Evolutionary conservation across 495 filamentous ascomycete genomes (phyloP), one percentile per base, ranked within the genome.

Genomic region (Wilcoxina mikolae): DNA sequence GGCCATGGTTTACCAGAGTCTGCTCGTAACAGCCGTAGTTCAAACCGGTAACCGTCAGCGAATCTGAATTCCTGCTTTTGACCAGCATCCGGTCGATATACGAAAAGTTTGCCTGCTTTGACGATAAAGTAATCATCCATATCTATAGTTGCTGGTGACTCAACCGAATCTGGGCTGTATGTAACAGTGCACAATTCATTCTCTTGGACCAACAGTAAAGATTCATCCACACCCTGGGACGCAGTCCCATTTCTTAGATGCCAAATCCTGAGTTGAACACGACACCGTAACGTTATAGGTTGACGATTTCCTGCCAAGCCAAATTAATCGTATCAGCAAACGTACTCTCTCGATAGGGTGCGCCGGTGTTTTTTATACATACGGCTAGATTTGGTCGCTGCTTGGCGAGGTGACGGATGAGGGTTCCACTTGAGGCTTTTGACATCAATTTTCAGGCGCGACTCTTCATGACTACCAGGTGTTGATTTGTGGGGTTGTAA

Each of bases 51-150:
- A 20, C 57, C 58, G 27, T 65, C 62, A 26, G 62, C 58, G 7
- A 65, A 22, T 15, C 45, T 54, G 49, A 53, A 65, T 23, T 54
- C 53, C 31, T 61, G 17, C 39, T 20, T 9, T 59, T 41, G 58
- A 56, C 10, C 53, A 57, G 5, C 62, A 54, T 33, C 47, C 58
- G 23, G 51, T 61, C 28, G 58, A 57, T 26, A 53, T 24, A 65
- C 62, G 50, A 55, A 61, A 27, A 65, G 61, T 45, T 65, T 58
- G 42, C 62, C 56, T n/a, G 55, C 58, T 20, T 58, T 59, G 26
- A 65, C 53, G 44, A 58, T 58, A 26, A 65, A 65, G 25, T 56
- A 62, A 24, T 65, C 62, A 20, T 61, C 58, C 62, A 65, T 61
- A 18, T 65, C 47, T 24, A 65, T 50, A 0, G 55, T 44, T 10